Percentiles rank a stretch among this genome's conserved stretches.
Evolutionary conservation across 352 stramenopile genomes (phyloP).

Genomic region (Phytophthora quininea): DNA sequence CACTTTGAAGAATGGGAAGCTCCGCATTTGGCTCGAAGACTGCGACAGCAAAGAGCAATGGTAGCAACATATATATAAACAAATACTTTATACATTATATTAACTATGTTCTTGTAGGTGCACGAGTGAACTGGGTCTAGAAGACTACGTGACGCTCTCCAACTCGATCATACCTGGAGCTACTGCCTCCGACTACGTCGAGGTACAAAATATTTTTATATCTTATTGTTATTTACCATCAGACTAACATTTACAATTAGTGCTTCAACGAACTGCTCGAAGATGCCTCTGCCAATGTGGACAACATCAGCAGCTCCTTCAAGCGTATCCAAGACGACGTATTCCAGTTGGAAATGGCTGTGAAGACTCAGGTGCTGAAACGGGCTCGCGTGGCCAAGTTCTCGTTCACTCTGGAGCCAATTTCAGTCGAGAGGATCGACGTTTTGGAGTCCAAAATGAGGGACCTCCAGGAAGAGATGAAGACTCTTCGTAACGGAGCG

Average conservation of each 20-base stretch:
- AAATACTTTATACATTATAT: not conserved
- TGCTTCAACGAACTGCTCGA: not conserved
- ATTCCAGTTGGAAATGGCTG: not conserved
- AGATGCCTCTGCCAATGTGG: not conserved
- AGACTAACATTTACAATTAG: not conserved
- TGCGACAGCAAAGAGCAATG: slow-evolving; percentile 11
- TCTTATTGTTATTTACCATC: not conserved
- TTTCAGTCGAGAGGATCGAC: not conserved
- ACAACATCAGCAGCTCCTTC: not conserved
- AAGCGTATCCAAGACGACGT: slow-evolving; percentile 1
- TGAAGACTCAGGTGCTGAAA: slow-evolving; percentile 15
- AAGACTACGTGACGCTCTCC: not conserved
- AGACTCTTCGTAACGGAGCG: not conserved
- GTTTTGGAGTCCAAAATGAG: not conserved
- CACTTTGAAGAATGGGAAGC: slow-evolving; percentile 4
- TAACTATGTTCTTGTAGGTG: not conserved
- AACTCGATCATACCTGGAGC: not conserved
- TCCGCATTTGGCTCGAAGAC: slow-evolving; percentile 7
- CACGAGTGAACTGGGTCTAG: not conserved
- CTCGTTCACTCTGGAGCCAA: slow-evolving; percentile 2
- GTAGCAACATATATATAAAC: not conserved
- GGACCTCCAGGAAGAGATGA: not conserved
- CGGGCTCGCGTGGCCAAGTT: slow-evolving; percentile 4
- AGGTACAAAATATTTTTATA: not conserved
- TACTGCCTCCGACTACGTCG: not conserved